Base-by-base conservation (phyloP, 257 asterid genomes). In the Paraleonurus japonicus region DNA sequence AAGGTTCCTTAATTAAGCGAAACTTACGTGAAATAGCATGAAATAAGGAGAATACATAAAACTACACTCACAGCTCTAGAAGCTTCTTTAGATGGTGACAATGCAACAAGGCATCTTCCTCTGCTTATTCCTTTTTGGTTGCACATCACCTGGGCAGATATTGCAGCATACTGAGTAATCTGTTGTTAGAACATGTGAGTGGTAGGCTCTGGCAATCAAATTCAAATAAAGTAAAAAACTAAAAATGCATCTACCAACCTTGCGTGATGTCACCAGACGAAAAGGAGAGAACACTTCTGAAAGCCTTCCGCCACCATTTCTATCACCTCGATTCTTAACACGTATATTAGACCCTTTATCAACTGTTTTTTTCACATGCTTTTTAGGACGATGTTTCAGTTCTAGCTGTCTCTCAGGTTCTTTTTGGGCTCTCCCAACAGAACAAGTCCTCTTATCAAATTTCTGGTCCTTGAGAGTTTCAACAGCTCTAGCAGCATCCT, bases 401-500 rank as follows among this genome's bases (percentile, higher is more conserved):
- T 83, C 89, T 13, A 24, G 77, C 80, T 89, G 92, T 72, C 96
- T 83, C 75, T 91, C 92, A 19, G 84, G 79, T 72, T 89, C 89
- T 81, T 87, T 89, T 61, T 83, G 93, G 58, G 91, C 95, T 77
- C 84, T 84, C 26, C 90, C 90, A 67, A 82, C 92, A 78, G 67
- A 89, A 92, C 92, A 84, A 54, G 81, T 89, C 69, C 86, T 89
- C 72, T 61, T 68, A 81, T 91, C 92, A 57, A 87, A 69, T 59
- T 75, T 81, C 62, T 83, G 51, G 35, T 96, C 95, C 78, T 87
- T 85, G 20, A 91, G 85, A 53, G 85, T 78, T 17, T 87, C 93
- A 69, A 91, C 93, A 28, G 97, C 77, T 79, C 77, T 87, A 50
- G 91, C 87, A 59, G 97, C 96, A 84, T 87, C 97, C 8, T 91